Evolutionary conservation across 202 grass and related monocot genomes (phyloP).

Genomic region (Zoysia matrella): DNA sequence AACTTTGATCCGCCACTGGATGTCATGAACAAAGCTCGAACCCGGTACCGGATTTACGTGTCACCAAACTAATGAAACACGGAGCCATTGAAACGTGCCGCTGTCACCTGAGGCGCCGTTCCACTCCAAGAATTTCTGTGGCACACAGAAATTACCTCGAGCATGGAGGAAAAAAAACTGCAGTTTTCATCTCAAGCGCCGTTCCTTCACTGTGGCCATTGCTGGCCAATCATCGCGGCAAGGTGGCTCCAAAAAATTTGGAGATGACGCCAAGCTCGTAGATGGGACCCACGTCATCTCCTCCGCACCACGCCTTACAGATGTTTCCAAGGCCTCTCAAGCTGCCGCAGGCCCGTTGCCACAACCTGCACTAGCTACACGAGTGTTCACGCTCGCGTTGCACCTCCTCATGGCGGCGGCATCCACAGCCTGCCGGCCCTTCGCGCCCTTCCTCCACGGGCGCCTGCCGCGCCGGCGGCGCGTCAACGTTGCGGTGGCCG

Average conservation of each 20-base stretch:
- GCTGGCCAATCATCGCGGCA: background rate
- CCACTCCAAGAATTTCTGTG: background rate
- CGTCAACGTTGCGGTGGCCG: background rate
- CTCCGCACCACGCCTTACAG: background rate
- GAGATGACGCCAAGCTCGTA: background rate
- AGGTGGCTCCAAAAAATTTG: background rate
- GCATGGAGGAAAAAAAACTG: background rate
- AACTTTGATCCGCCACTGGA: too few relatives aligned
- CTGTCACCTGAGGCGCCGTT: too few relatives aligned
- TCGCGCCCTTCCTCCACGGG: slow-evolving; percentile 50
- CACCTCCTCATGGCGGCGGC: slow-evolving; percentile 53
- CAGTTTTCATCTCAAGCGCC: background rate
- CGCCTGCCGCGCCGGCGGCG: background rate
- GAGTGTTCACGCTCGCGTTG: background rate
- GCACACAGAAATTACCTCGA: background rate
- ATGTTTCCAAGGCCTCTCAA: background rate
- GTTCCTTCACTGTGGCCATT: background rate
- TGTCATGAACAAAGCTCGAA: too few relatives aligned
- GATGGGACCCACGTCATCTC: slow-evolving; percentile 13
- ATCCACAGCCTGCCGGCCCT: slow-evolving; percentile 52
- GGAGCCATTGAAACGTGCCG: too few relatives aligned
- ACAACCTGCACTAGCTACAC: background rate
- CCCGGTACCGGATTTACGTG: too few relatives aligned
- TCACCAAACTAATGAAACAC: too few relatives aligned
- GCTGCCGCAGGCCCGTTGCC: background rate